Evolutionary conservation across 2,329 filamentous ascomycete genomes (phyloP).

Genomic region (Trichoderma lentiforme): DNA sequence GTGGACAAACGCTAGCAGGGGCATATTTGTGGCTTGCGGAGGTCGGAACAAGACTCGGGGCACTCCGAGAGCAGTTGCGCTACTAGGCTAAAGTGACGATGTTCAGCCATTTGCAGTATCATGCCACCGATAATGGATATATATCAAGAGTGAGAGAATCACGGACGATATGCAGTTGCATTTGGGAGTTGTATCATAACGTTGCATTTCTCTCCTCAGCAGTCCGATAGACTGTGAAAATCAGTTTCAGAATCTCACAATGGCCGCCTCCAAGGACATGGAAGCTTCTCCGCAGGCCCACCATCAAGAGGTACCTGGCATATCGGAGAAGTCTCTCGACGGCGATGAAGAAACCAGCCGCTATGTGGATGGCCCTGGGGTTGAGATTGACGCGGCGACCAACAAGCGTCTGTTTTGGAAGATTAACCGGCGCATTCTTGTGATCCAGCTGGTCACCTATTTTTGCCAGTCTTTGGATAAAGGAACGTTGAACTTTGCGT

Average conservation of each 20-base stretch:
- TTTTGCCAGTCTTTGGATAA: background rate
- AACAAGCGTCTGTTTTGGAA: background rate
- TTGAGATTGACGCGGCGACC: background rate
- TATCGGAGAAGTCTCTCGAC: background rate
- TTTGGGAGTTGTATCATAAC: background rate
- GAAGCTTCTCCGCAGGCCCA: background rate
- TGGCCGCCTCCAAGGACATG: background rate
- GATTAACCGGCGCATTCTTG: background rate
- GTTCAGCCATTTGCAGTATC: background rate
- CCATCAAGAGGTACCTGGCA: background rate
- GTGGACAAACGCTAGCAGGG: background rate
- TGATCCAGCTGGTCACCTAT: background rate
- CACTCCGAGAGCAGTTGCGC: background rate
- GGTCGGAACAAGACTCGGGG: background rate
- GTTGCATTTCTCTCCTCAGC: background rate
- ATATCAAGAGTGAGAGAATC: background rate
- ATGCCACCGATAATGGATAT: background rate
- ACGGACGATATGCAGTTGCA: background rate
- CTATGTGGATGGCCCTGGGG: background rate
- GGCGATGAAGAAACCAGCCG: background rate
- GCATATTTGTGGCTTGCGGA: background rate
- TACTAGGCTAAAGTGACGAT: background rate
- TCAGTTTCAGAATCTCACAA: background rate
- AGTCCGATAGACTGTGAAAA: background rate
- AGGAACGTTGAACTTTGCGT: background rate